These are phyloP conservation scores for Gelatoporia subvermispora DNA, from an alignment of 768 basidiomycete species.

Conservation along the genomic window DNA sequence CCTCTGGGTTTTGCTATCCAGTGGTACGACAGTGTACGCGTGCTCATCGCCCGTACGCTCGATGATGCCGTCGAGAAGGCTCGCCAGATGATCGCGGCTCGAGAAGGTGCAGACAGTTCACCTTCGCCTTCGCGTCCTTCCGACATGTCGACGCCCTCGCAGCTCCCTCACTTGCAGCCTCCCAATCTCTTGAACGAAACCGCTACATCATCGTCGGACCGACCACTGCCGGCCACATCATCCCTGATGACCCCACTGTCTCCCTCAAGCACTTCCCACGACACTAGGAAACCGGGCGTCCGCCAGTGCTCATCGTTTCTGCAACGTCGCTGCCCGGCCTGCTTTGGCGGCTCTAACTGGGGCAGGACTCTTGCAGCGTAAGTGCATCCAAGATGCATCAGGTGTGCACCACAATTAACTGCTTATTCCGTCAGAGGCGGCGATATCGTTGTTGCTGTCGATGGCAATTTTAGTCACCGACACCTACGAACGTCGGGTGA, in stretches of 20 bases:
- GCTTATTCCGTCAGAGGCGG: background rate
- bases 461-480: background rate
- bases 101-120: too few species aligned
- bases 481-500: background rate
- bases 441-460: background rate
- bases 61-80: constrained; percentile 5
- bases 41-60: constrained; percentile 12
- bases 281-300: too few species aligned
- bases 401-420: background rate
- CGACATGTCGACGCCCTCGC: too few species aligned
- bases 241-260: too few species aligned
- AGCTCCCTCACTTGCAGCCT: too few species aligned
- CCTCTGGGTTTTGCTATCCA: constrained; percentile 22
- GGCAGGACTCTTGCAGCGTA: constrained; percentile 13
- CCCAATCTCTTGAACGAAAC: too few species aligned
- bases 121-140: too few species aligned
- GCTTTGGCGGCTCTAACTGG: constrained; percentile 26
- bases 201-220: too few species aligned
- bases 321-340: constrained; percentile 28
- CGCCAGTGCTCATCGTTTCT: constrained; percentile 13
- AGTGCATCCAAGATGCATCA: background rate
- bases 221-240: too few species aligned
- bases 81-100: too few species aligned
- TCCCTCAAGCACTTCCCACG: too few species aligned
- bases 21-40: constrained; percentile 24